phyloP scores from a whole-genome alignment of 148 eudicot species.

The Polygonum maritimum region DNA sequence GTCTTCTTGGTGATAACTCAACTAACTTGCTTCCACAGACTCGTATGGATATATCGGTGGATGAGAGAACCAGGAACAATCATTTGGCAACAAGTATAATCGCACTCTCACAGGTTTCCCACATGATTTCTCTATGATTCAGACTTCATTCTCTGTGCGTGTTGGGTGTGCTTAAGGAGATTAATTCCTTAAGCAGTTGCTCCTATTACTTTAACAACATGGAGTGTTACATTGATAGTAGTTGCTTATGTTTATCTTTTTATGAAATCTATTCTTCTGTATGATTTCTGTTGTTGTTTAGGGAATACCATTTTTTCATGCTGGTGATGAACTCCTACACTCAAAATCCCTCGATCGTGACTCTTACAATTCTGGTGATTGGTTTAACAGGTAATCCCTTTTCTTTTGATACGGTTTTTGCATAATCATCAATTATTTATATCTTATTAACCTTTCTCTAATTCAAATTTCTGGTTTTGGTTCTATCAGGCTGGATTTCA shows the following conservation, averaged over 20 bases:
- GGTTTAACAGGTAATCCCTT: slow-evolving; percentile 78
- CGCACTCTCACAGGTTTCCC: slow-evolving; percentile 82
- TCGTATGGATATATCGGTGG: slow-evolving; percentile 52
- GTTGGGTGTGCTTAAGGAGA: not conserved
- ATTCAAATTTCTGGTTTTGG: slow-evolving; percentile 10
- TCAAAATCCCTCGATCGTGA: slow-evolving; percentile 98
- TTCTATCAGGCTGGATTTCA: slow-evolving; percentile 76
- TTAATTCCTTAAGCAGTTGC: not conserved
- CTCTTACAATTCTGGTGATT: slow-evolving; percentile 95
- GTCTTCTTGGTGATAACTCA: not conserved
- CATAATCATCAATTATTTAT: not conserved
- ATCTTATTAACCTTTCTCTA: not conserved
- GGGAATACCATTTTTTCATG: slow-evolving; percentile 97
- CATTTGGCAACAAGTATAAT: slow-evolving; percentile 82
- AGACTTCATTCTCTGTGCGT: not conserved
- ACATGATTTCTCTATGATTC: not conserved
- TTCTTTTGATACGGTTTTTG: not conserved
- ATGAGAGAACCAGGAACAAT: slow-evolving; percentile 85
- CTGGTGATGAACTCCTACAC: slow-evolving; percentile 95
- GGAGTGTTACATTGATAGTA: not conserved
- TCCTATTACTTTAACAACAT: not conserved
- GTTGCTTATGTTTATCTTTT: not conserved
- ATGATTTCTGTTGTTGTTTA: slow-evolving; percentile 15
- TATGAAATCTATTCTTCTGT: slow-evolving; percentile 9
- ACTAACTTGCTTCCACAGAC: slow-evolving; percentile 40